Conservation (phyloP, 768 basidiomycete genomes). For the Galerina sulciceps region DNA sequence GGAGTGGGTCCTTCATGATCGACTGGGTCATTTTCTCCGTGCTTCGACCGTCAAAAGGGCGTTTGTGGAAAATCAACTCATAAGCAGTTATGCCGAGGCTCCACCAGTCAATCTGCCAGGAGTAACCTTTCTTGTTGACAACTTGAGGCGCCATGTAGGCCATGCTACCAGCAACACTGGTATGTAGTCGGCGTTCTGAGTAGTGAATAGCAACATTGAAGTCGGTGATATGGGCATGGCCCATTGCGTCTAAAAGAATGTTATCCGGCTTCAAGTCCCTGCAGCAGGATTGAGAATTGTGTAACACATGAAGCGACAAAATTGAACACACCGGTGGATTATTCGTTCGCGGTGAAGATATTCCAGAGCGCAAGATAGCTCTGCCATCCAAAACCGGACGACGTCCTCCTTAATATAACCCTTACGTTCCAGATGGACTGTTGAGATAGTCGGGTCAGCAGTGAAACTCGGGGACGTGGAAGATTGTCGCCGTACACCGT, state of each 20-base stretch:
- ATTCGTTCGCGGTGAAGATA: constrained; percentile 93
- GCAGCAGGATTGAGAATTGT: constrained; percentile 16
- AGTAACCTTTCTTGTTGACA: constrained; percentile 89
- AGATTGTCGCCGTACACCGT: constrained; percentile 65
- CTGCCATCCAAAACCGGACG: constrained; percentile 88
- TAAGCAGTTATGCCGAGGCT: constrained; percentile 89
- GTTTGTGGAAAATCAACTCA: constrained; percentile 81
- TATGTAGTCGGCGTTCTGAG: constrained; percentile 85
- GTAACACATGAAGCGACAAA: not conserved
- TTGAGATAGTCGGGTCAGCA: not conserved
- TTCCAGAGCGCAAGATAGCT: constrained; percentile 81
- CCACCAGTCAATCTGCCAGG: constrained; percentile 96
- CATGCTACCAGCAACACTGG: constrained; percentile 96
- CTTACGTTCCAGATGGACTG: constrained; percentile 85
- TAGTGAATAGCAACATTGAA: constrained; percentile 99
- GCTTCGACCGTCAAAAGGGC: constrained; percentile 91
- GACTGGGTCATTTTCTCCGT: constrained; percentile 87
- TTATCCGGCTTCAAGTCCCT: constrained; percentile 99
- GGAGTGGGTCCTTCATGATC: constrained; percentile 80
- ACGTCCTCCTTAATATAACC: constrained; percentile 68
- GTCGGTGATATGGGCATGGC: constrained; percentile 97
- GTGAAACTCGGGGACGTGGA: constrained; percentile 2
- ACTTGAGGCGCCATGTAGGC: constrained; percentile 99
- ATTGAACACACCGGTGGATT: constrained; percentile 81
- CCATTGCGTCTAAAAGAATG: constrained; percentile 89